Base-by-base conservation (phyloP, 306 rosid genomes). In the Canavalia ensiformis region DNA sequence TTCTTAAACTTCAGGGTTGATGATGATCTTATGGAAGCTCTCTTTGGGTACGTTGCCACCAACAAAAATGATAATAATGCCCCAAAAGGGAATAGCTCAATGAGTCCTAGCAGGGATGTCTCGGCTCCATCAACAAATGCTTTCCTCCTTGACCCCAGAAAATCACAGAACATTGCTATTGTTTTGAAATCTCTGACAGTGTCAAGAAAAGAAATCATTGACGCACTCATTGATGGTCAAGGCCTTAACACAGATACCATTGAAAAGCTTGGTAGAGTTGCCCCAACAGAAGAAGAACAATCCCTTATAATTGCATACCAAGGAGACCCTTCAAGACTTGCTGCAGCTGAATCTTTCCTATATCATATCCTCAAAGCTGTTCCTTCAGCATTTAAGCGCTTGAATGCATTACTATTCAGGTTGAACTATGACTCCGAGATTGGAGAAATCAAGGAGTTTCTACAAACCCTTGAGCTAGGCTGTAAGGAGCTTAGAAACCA, bases 21-120 rank as follows among this genome's bases (percentile, higher is more conserved):
- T 87, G 91, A 90, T 13, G 94, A 94, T 80, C 90, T 96, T 34
- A 92, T 93, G 98, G 99, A 96, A 85, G 94, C 96, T 63, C 97
- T 96, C 28, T 96, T 96, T 8, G 97, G 98, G 39, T 76, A 51
- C 6, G 92, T 87, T 3, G 92, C 94, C 25, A 70, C 91, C 74
- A 88, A 75, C 78, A 54, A 82, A 75, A 86, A 79, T 5, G 52
- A 30, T 42, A 64, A 81, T 41, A 85, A 18, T 18, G 25, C 90
- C 5, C 89, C 91, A n/a, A 84, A 75, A 81, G 75, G 60, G 50
- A 83, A 83, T 8, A 73, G 75, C 33, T 35, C 86, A 50, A 29
- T 7, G 42, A 81, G 81, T 86, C 66, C 84, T 67, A 78, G 52
- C 68, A 83, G 33, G 65, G 65, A 56, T 8, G 73, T 46, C 55